Evolutionary conservation across 2,329 filamentous ascomycete genomes (phyloP).

Genomic region (Fusarium oxysporum): DNA sequence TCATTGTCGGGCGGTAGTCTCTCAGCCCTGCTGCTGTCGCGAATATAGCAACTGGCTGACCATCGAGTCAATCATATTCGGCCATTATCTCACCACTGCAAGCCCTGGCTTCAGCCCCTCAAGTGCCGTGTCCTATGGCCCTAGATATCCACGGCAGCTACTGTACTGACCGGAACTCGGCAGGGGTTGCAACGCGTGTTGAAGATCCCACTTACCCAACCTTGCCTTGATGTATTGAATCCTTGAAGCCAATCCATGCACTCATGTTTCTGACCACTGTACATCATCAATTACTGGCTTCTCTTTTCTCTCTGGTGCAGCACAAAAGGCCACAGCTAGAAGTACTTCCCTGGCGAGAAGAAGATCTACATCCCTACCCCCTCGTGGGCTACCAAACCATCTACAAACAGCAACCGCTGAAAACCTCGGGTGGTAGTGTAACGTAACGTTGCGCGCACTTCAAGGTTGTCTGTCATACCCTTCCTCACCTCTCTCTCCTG

Average conservation of each 20-base stretch:
- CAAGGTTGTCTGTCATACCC: slow-evolving; percentile 21
- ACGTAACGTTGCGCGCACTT: slow-evolving; percentile 46
- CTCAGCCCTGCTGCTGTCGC: slow-evolving; percentile 25
- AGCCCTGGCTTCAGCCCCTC: not conserved
- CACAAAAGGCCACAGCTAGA: slow-evolving; percentile 55
- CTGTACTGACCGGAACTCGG: slow-evolving; percentile 9
- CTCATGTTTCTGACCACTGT: not conserved
- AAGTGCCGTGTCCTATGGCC: not conserved
- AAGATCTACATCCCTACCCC: slow-evolving; percentile 96
- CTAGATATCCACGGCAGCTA: not conserved
- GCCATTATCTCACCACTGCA: slow-evolving; percentile 24
- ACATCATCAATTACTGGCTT: not conserved
- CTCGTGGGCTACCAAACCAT: slow-evolving; percentile 80
- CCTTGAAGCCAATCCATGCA: slow-evolving; percentile 2
- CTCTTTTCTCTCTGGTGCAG: slow-evolving; percentile 4
- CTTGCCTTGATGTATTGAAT: slow-evolving; percentile 8
- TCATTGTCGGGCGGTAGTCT: not conserved
- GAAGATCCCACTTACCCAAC: slow-evolving; percentile 27
- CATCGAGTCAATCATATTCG: slow-evolving; percentile 12
- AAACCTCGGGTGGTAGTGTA: slow-evolving; percentile 35
- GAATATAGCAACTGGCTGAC: slow-evolving; percentile 41
- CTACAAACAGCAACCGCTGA: slow-evolving; percentile 9
- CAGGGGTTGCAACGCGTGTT: slow-evolving; percentile 12
- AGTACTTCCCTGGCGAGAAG: slow-evolving; percentile 92
- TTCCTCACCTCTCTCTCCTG: not conserved